Evolutionary conservation across 2,329 filamentous ascomycete genomes (phyloP), one percentile per base, ranked within the genome.

Genomic region (Venturia asperata): DNA sequence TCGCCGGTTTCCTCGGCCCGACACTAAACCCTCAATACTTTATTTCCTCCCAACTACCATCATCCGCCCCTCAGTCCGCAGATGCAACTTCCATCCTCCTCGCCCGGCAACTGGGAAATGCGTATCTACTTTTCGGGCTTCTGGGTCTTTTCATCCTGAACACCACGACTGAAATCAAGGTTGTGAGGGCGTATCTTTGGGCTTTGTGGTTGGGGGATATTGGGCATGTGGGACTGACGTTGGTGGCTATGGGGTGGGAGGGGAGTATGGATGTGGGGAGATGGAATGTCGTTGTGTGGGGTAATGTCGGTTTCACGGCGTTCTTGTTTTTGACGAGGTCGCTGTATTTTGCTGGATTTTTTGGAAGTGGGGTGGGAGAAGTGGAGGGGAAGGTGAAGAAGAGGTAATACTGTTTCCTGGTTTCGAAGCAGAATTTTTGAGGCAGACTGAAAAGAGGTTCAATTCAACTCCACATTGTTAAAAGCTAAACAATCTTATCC

Each of bases 251-350:
- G 68, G 87, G 86, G 10, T 78, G 78, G 71, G 79, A 83, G 11
- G 76, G 76, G 42, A 80, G 84, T 60, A 67, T 83, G 56, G 80
- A 85, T 68, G 74, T 87, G 13, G 74, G 71, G 5, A 76, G 74
- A 27, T 91, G 88, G 88, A 91, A 90, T 72, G 77, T 82, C 42
- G 82, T 88, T 78, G 83, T 86, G n/a, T 89, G 85, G 84, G 89
- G 88, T 2, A 91, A 91, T 70, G 80, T 92, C 67, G 86, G 82
- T 9, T 80, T 82, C 62, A 90, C 88, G 34, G 82, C 86, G 0
- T 83, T 84, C 64, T 75, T 89, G 39, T 85, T 85, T 64, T 64
- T 82, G 34, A 82, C 82, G 65, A 79, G 87, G 55, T 77, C 81
- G 21, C 76, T 80, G 19, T 89, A 87, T 72, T 75, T 89, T 6